Base-by-base conservation (phyloP, 1,139 yeast genomes). In the Blastobotrys capitulatus region DNA sequence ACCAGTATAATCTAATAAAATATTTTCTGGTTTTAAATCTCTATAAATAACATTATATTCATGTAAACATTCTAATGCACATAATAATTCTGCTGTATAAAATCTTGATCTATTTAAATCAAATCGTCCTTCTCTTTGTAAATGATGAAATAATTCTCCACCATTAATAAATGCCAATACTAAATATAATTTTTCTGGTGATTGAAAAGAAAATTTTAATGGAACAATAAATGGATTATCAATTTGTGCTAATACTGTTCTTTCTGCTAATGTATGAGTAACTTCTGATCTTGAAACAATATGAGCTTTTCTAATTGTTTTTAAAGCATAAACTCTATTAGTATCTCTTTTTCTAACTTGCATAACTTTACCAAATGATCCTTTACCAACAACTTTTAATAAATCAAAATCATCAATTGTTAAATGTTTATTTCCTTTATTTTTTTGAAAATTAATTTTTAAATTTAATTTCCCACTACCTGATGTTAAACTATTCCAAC, bases 191-290 rank as follows among this genome's bases (percentile, higher is more conserved):
- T 94, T 94, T 63, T 90, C 97, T 12, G 92, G 92, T n/a, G 90
- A 81, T 70, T 92, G 98, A 75, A 94, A 92, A 22, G 95, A 85
- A 69, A 92, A 92, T 70, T 92, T 92, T 57, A 92, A 75, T 8
- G 97, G 97, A n/a, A 92, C 97, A 65, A 92, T 88, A 66, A 94
- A 94, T n/a, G 98, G 98, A 62, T 90, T 87, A 59, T 84, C 84
- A 54, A 92, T 90, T 60, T 92, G 83, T 6, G 97, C 96, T 54
- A 94, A 73, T 8, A 92, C 97, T 1, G 96, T 90, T 57, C 97
- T 79, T 69, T 92, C 98, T 0, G 97, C 97, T 49, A 92, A 71
- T 0, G 98, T 94, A 67, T 94, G 98, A 12, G 92, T 88, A 25
- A 92, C 97, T 70, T 94, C 98, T 71, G 89, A 82, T 62, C 95